Evolutionary conservation across 352 stramenopile species (phyloP).

Genomic region (Globisporangium parvum): DNA sequence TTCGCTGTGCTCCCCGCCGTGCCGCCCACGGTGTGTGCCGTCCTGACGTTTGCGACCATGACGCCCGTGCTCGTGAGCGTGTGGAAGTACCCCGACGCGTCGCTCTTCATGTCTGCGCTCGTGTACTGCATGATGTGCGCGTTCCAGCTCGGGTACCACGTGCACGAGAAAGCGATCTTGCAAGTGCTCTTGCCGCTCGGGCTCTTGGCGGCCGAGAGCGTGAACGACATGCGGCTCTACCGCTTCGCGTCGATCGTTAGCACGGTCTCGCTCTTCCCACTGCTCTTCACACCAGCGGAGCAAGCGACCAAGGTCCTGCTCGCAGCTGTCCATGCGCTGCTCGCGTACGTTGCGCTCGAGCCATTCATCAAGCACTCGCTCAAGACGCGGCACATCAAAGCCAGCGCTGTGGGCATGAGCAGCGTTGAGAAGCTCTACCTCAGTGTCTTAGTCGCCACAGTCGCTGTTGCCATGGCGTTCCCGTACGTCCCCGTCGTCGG

Average conservation of each 20-base stretch:
- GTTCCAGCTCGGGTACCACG: constrained; percentile 97
- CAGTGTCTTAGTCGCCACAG: constrained; percentile 25
- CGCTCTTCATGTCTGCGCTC: constrained; percentile 71
- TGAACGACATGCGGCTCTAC: constrained; percentile 81
- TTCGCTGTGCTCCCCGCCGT: constrained; percentile 74
- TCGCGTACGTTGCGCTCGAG: constrained; percentile 58
- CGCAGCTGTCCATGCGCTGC: constrained; percentile 43
- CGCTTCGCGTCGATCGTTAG: constrained; percentile 60
- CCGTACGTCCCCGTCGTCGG: constrained; percentile 46
- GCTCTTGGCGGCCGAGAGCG: constrained; percentile 67
- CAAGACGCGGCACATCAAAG: constrained; percentile 63
- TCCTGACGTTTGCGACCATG: constrained; percentile 80
- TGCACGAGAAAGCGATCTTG: constrained; percentile 99
- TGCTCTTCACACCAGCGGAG: constrained; percentile 81
- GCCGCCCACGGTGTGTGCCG: constrained; percentile 56
- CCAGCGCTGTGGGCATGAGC: constrained; percentile 49
- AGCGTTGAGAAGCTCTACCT: constrained; percentile 55
- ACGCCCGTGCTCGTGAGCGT: constrained; percentile 64
- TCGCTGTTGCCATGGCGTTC: constrained; percentile 38
- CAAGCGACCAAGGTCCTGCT: constrained; percentile 74
- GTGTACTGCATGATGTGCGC: constrained; percentile 91
- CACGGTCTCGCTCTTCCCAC: constrained; percentile 76
- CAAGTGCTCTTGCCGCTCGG: constrained; percentile 71
- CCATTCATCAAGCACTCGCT: constrained; percentile 66
- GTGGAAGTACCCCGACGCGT: constrained; percentile 74